Conservation (phyloP, 176 grass and related monocot genomes). For the Microstegium vimineum region DNA sequence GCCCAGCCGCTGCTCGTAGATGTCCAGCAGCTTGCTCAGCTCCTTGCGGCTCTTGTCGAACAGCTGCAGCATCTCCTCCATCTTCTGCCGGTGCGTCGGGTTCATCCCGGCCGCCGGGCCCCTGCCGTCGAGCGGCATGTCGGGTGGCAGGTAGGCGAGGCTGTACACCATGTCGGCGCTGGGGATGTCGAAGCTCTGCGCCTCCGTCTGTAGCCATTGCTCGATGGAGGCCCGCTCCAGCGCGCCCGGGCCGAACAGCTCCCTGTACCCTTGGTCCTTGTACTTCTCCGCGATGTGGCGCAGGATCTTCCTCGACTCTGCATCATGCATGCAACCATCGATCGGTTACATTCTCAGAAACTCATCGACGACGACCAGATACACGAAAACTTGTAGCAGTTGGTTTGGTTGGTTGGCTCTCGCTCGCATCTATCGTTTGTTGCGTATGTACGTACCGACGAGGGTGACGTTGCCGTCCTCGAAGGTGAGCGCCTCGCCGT, state of each 20-base stretch:
- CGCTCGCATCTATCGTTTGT: too few species aligned
- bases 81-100: constrained; percentile 25
- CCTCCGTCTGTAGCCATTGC: constrained; percentile 92
- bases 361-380: background rate
- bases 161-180: constrained; percentile 67
- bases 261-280: constrained; percentile 42
- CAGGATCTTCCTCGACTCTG: constrained; percentile 82
- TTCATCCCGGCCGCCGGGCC: background rate
- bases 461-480: constrained; percentile 45
- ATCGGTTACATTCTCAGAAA: too few species aligned
- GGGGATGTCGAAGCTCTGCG: constrained; percentile 66
- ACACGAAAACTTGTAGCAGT: background rate
- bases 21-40: constrained; percentile 65
- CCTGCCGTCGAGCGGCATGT: constrained; percentile 8
- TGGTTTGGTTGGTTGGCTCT: too few species aligned
- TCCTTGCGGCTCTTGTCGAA: constrained; percentile 51
- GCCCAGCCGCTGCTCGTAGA: constrained; percentile 65
- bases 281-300: constrained; percentile 70
- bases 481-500: constrained; percentile 55
- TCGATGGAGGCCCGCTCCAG: constrained; percentile 77
- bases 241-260: constrained; percentile 62
- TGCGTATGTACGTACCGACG: constrained; percentile 42
- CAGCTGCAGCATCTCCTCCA: constrained; percentile 34
- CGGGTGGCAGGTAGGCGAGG: constrained; percentile 40
- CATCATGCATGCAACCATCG: background rate